Evolutionary conservation across 2,329 filamentous ascomycete species (phyloP).

Genomic region (Mycosphaerella arachidis): DNA sequence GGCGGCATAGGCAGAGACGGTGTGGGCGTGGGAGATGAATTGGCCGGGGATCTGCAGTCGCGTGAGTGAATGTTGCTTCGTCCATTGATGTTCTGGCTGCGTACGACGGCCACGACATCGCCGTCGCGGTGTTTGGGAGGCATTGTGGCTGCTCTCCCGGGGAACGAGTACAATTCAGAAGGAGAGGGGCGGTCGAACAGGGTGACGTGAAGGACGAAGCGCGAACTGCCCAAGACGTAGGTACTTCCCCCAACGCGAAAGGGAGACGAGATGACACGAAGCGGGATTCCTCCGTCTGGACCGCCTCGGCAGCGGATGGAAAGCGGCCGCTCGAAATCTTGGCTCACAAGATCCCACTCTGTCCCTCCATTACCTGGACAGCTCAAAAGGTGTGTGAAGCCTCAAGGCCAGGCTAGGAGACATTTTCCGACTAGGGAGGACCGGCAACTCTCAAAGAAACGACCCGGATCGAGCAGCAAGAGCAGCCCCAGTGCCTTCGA

Average conservation of each 20-base stretch:
- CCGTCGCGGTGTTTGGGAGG: slow-evolving; percentile 59
- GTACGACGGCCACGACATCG: slow-evolving; percentile 57
- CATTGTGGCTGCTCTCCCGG: slow-evolving; percentile 39
- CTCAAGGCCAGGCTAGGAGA: no score
- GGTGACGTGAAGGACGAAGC: slow-evolving; percentile 1
- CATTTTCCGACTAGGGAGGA: no score
- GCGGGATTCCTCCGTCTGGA: neutral
- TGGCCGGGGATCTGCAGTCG: slow-evolving; percentile 63
- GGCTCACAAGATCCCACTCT: no score
- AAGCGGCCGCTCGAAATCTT: neutral
- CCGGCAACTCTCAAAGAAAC: no score
- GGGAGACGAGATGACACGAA: neutral
- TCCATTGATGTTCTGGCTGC: slow-evolving; percentile 25
- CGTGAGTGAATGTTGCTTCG: slow-evolving; percentile 14
- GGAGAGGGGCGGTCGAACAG: slow-evolving; percentile 4
- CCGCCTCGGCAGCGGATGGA: neutral
- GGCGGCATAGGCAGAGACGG: slow-evolving; percentile 73
- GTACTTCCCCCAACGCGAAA: neutral
- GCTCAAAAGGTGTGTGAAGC: no score
- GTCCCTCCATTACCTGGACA: no score
- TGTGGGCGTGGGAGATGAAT: slow-evolving; percentile 89
- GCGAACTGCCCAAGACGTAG: no score
- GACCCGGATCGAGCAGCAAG: no score
- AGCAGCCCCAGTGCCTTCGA: no score
- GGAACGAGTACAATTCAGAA: slow-evolving; percentile 9